phyloP scores from a whole-genome alignment of 768 basidiomycete species.

The Porphyrellus cyaneotinctus region DNA sequence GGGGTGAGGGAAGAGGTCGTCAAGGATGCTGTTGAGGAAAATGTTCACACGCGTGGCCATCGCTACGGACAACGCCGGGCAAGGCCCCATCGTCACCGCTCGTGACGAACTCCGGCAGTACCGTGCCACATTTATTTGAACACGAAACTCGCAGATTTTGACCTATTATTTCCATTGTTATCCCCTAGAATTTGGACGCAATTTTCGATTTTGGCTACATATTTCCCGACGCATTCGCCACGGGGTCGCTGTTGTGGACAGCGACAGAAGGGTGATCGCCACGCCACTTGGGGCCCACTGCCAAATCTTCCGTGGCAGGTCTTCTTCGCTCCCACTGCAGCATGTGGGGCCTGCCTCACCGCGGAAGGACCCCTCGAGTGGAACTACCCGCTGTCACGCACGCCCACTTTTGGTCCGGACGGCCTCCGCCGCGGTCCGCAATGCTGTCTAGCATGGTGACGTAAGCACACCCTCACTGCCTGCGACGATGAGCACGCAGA shows the following conservation, averaged over 20 bases:
- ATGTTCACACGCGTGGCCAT: slow-evolving; percentile 41
- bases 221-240: slow-evolving; percentile 4
- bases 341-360: slow-evolving; percentile 3
- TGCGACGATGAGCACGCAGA: slow-evolving; percentile 20
- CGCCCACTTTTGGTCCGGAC: slow-evolving; percentile 18
- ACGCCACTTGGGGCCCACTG: slow-evolving; percentile 12
- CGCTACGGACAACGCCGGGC: slow-evolving; percentile 41
- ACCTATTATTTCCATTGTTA: slow-evolving; percentile 4
- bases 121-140: slow-evolving; percentile 31
- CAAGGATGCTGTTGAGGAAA: slow-evolving; percentile 40
- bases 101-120: slow-evolving; percentile 38
- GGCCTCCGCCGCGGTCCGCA: slow-evolving; percentile 18
- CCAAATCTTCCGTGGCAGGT: neutral
- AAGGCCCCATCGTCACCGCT: slow-evolving; percentile 42
- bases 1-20: slow-evolving; percentile 34
- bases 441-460: slow-evolving; percentile 8
- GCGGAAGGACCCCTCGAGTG: neutral
- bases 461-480: slow-evolving; percentile 23
- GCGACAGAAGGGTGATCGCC: neutral
- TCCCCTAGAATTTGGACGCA: neutral
- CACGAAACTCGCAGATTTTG: slow-evolving; percentile 23
- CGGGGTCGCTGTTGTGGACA: neutral
- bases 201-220: neutral
- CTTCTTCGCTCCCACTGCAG: slow-evolving; percentile 17
- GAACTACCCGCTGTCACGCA: slow-evolving; percentile 7